A percentile compares a stretch with the other conserved stretches of the same genome.
These are phyloP conservation scores for Pterocarpus santalinus DNA, from an alignment of 306 rosid species.

Conservation along the genomic window DNA sequence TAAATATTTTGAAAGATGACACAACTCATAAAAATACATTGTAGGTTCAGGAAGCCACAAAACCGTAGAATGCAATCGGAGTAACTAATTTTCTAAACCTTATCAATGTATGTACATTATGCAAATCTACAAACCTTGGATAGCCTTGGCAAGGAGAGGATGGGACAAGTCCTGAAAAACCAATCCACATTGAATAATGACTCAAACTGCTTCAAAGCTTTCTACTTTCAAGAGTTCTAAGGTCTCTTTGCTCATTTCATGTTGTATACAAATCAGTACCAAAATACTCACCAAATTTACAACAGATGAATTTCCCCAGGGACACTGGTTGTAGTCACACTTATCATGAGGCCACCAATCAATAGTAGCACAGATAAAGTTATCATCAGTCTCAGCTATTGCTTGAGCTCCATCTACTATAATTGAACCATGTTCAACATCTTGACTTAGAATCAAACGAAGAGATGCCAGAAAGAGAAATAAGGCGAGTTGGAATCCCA, in stretches of 20 bases:
- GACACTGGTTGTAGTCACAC: slow-evolving; percentile 86
- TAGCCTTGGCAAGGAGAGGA: slow-evolving; percentile 80
- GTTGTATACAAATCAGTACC: slow-evolving; percentile 12
- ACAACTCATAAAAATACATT: slow-evolving; percentile 11
- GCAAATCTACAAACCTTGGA: slow-evolving; percentile 69
- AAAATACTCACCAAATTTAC: slow-evolving; percentile 69
- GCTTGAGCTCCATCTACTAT: slow-evolving; percentile 63
- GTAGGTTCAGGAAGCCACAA: slow-evolving; percentile 19
- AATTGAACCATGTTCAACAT: slow-evolving; percentile 54
- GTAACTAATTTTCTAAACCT: slow-evolving; percentile 6
- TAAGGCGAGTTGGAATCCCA: slow-evolving; percentile 64
- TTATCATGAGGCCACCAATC: slow-evolving; percentile 99
- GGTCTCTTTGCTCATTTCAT: slow-evolving; percentile 6
- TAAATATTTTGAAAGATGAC: slow-evolving; percentile 34
- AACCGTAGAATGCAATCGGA: slow-evolving; percentile 18
- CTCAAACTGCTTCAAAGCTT: slow-evolving; percentile 31
- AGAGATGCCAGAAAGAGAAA: slow-evolving; percentile 67
- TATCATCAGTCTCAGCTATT: slow-evolving; percentile 71
- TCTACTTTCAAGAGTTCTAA: slow-evolving; percentile 15
- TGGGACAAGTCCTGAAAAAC: slow-evolving; percentile 85
- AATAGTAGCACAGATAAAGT: slow-evolving; percentile 91
- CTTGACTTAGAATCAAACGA: slow-evolving; percentile 58
- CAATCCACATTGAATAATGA: slow-evolving; percentile 48
- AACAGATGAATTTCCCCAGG: slow-evolving; percentile 85
- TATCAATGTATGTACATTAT: background rate